Evolutionary conservation across 208 protist genomes (phyloP).

Genomic region (Endotrypanum monterogeii): DNA sequence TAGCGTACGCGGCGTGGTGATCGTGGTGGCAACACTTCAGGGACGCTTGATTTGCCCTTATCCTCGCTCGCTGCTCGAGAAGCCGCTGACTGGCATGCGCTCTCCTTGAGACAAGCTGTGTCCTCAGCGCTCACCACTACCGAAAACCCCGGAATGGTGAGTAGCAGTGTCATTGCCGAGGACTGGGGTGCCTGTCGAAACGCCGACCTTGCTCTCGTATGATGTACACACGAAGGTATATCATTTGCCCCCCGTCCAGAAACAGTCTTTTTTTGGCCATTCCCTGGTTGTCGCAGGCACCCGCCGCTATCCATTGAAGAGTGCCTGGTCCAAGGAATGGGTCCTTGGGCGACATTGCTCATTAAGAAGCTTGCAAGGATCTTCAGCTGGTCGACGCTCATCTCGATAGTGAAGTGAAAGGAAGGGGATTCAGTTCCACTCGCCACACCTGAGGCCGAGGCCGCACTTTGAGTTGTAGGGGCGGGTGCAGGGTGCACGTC

Average conservation of each 20-base stretch:
- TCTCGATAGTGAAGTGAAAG: background rate
- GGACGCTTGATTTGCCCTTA: background rate
- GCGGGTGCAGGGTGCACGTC: conserved; percentile 10
- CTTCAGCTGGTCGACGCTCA: conserved; percentile 13
- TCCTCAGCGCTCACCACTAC: background rate
- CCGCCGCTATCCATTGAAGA: background rate
- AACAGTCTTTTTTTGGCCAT: background rate
- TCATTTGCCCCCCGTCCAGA: background rate
- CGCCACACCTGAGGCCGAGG: no score
- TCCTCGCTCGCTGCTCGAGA: background rate
- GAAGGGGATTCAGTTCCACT: background rate
- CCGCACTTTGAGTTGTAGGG: background rate
- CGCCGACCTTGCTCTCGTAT: background rate
- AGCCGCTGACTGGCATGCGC: background rate
- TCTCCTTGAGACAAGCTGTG: background rate
- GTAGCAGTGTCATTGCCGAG: conserved; percentile 2
- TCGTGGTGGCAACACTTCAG: background rate
- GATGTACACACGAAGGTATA: background rate
- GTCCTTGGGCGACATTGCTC: conserved; percentile 12
- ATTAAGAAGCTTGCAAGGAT: conserved; percentile 10
- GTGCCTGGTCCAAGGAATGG: background rate
- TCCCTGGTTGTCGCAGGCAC: background rate
- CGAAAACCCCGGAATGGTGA: conserved; percentile 2
- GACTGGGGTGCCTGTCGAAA: background rate
- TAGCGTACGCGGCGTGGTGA: conserved; percentile 4